phyloP scores from a whole-genome alignment of 768 basidiomycete genomes.

The Phylloporus sp. region DNA sequence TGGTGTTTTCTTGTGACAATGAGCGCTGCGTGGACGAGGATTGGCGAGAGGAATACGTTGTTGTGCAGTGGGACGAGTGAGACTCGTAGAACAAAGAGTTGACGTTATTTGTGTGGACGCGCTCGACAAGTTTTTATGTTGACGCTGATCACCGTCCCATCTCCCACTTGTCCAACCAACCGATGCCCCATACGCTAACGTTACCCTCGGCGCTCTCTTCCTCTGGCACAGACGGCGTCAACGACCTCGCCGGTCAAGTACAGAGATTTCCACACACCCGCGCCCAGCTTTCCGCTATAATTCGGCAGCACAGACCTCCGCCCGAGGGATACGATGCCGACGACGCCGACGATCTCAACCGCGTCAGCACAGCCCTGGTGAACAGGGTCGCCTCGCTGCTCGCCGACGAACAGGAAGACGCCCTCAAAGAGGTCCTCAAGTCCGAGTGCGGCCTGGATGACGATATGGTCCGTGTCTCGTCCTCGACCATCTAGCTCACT shows the following conservation, averaged over 20 bases:
- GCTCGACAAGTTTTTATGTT: no score
- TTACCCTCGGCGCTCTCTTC: slow-evolving; percentile 16
- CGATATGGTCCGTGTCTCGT: slow-evolving; percentile 48
- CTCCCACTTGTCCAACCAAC: slow-evolving; percentile 14
- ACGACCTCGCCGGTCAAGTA: slow-evolving; percentile 21
- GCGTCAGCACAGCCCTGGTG: slow-evolving; percentile 60
- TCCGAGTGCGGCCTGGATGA: slow-evolving; percentile 64
- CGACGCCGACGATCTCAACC: slow-evolving; percentile 48
- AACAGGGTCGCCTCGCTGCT: slow-evolving; percentile 66
- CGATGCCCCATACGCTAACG: slow-evolving; percentile 25
- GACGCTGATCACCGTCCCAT: slow-evolving; percentile 19
- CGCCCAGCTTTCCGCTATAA: slow-evolving; percentile 71
- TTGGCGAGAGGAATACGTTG: slow-evolving; percentile 74
- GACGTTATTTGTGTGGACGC: slow-evolving; percentile 24
- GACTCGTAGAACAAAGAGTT: slow-evolving; percentile 2
- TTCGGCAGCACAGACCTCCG: slow-evolving; percentile 62
- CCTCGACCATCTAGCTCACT: slow-evolving; percentile 14
- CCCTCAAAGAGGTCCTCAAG: slow-evolving; percentile 71
- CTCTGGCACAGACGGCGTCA: slow-evolving; percentile 6
- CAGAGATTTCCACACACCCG: slow-evolving; percentile 75
- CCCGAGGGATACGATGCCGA: slow-evolving; percentile 54
- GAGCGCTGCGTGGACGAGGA: slow-evolving; percentile 61
- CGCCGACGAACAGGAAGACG: slow-evolving; percentile 81
- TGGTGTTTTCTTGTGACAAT: slow-evolving; percentile 81
- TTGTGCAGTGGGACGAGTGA: slow-evolving; percentile 73